Evolutionary conservation across 441 rosid genomes (phyloP), one percentile per base, ranked within the genome.

Genomic region (Corymbia citriodora): DNA sequence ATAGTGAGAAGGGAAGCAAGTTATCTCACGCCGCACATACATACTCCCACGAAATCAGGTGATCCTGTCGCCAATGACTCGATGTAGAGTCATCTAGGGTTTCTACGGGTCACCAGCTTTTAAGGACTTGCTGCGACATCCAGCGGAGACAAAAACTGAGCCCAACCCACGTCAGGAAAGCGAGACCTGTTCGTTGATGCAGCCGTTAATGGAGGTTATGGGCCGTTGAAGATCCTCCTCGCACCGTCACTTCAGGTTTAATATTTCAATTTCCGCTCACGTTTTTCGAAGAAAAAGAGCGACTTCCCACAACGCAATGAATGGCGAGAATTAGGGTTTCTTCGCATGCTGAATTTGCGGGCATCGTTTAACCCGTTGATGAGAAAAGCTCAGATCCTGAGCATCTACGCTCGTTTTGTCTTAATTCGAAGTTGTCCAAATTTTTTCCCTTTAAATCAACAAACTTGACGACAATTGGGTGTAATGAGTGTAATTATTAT

Each of bases 151-250:
- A 74, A 57, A 57, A 40, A 12, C 85, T 23, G n/a, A 25, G 29
- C n/a, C 40, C 40, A n/a, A 40, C n/a, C 16, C 27, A 86, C 87
- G 57, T 48, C 18, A 68, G 48, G 92, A 93, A 85, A 79, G 89
- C 88, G 90, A 90, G 61, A 88, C 36, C 14, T 53, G 89, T 90
- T 93, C 93, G 91, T 72, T 92, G 55, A 89, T 93, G 50, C 90
- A 89, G 93, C 93, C 94, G 95, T 92, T 93, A 92, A 94, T 93
- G 93, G 93, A 57, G 95, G 94, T 89, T 91, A 79, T 19, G 49
- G 87, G 90, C 94, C 87, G 94, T 93, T 93, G 92, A 92, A 91
- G 36, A 55, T 59, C 91, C 53, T 59, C 54, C 85, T 7, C 10
- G 17, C 52, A 45, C 52, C n/a, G 85, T 23, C 83, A 40, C 83